Conservation (phyloP, 345 rosid species). For the Dimocarpus longan region DNA sequence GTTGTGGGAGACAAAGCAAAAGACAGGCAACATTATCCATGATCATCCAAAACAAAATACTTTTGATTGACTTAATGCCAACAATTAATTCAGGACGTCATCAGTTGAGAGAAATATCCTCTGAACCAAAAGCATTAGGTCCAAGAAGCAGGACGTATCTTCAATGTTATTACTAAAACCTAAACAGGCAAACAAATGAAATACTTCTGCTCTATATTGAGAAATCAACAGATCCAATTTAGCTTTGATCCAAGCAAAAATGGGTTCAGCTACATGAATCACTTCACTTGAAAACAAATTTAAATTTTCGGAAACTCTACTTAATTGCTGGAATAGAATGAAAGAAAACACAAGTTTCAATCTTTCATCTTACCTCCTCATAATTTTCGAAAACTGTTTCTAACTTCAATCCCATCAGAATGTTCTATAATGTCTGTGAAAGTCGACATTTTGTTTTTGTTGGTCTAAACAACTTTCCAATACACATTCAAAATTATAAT, state of each 20-base stretch:
- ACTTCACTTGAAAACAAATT: constrained; percentile 2
- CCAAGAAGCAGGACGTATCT: background rate
- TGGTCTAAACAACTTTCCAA: constrained; percentile 7
- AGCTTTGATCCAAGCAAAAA: background rate
- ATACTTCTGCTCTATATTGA: background rate
- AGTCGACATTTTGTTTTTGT: background rate
- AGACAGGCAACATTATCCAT: background rate
- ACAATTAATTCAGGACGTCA: background rate
- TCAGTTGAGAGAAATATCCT: background rate
- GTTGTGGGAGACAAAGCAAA: background rate
- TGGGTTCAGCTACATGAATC: background rate
- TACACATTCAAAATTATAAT: constrained; percentile 8
- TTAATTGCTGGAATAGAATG: background rate
- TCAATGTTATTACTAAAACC: background rate
- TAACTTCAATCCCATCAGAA: constrained; percentile 8
- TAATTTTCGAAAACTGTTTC: background rate
- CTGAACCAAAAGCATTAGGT: background rate
- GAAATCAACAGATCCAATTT: background rate
- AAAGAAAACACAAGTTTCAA: background rate
- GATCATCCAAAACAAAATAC: background rate
- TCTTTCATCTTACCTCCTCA: background rate
- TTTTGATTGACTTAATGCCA: background rate
- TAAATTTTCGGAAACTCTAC: background rate
- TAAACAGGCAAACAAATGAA: background rate
- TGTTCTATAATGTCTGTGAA: background rate